Evolutionary conservation across 176 grass and related monocot species (phyloP).

Genomic region (Ampelocalamus luodianensis): DNA sequence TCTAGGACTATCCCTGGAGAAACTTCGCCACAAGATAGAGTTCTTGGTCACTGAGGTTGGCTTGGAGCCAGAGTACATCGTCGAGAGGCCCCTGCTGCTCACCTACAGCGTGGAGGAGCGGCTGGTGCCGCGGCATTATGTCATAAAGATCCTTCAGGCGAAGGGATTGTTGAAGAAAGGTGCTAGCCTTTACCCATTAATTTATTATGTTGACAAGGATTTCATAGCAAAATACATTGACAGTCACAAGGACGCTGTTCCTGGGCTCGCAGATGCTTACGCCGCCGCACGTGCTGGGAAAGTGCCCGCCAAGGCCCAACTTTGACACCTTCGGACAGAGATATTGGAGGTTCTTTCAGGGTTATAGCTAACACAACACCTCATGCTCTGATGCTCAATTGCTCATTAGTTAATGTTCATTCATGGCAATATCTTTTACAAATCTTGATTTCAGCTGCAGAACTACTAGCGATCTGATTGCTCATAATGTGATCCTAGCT

Average conservation of each 20-base stretch:
- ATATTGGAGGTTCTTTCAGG: not conserved
- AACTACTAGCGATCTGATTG: not conserved
- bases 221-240: constrained; percentile 36
- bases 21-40: no score
- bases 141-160: no score
- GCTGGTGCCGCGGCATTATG: not conserved
- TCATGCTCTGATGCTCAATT: no score
- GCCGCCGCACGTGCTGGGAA: no score
- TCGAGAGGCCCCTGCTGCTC: no score
- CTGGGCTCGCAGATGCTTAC: not conserved
- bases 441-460: not conserved
- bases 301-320: no score
- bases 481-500: not conserved
- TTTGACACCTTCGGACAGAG: not conserved
- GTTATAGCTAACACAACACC: not conserved
- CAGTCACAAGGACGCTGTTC: constrained; percentile 30
- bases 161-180: no score
- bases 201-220: not conserved
- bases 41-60: no score
- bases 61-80: no score
- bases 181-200: not conserved
- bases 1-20: no score
- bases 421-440: not conserved
- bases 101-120: no score
- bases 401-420: no score